Conservation (phyloP, 2,329 filamentous ascomycete genomes). For the Penicillium frequentans region DNA sequence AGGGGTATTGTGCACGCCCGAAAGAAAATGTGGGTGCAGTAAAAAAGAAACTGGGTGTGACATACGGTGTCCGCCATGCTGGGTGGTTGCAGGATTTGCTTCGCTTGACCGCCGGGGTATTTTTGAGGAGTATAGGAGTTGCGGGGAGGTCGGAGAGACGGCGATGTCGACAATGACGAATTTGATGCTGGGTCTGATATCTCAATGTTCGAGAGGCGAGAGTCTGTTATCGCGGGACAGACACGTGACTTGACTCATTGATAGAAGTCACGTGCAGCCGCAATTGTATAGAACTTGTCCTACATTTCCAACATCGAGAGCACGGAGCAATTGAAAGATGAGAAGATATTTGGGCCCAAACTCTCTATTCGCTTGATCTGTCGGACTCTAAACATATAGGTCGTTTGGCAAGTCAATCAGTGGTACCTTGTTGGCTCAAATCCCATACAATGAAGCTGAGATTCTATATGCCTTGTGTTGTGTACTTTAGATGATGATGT, state of each 20-base stretch:
- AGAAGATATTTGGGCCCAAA: no score
- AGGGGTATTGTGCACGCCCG: conserved; percentile 31
- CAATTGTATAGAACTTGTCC: not conserved
- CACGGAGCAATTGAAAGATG: not conserved
- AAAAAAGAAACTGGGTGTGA: conserved; percentile 39
- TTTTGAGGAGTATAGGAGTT: not conserved
- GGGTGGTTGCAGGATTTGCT: conserved; percentile 12
- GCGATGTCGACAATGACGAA: conserved; percentile 15
- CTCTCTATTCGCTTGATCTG: no score
- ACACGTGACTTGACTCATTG: conserved; percentile 22
- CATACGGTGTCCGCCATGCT: conserved; percentile 47
- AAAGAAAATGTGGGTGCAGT: conserved; percentile 44
- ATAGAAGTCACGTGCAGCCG: not conserved
- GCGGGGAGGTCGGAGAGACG: conserved; percentile 1
- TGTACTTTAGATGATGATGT: not conserved
- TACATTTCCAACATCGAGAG: no score
- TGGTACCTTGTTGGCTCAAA: not conserved
- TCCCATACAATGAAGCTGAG: not conserved
- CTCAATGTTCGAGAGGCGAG: conserved; percentile 15
- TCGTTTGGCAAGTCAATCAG: no score
- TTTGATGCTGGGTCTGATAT: conserved; percentile 22
- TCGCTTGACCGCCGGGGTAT: conserved; percentile 11
- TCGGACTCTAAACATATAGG: no score
- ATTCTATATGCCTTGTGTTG: not conserved
- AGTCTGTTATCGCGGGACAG: conserved; percentile 23